Base-by-base conservation (phyloP, 805 yeast genomes). In the Nadsonia fulvescens region DNA sequence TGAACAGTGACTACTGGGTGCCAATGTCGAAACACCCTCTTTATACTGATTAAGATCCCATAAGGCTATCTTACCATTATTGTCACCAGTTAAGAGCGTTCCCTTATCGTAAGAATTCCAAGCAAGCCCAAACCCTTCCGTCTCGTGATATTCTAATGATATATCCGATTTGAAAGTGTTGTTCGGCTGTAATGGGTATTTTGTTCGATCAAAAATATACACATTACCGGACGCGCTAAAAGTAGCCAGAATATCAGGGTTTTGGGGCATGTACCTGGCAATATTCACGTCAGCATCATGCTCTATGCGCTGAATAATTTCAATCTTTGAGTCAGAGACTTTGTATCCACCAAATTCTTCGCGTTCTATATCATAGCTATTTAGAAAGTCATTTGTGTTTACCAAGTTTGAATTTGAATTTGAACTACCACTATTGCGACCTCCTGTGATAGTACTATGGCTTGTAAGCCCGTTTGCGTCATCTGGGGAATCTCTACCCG, bases 231-330 rank as follows among this genome's bases (percentile, higher is more conserved):
- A 45, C 21, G 73, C 66, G 22, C 76, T 67, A 6, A 70, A 66
- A 11, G 81, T 63, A 2, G 83, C 79, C 4, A 83, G 58, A 4
- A 83, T 42, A 40, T 82, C 89, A 2, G 89, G 89, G 40, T 83
- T 83, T 37, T 75, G 86, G 0, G 93, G 92, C 70, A 77, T 66
- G 39, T 64, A 66, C 18, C 73, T 57, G 0, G 76, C 70, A 33
- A 66, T 63, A 43, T 79, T 78, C 30, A 82, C 71, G 35, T 74
- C 89, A 2, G 78, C 82, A 1, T 53, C 46, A 37, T 70, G 81
- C 17, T 63, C 57, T n/a, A 77, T 69, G 23, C 62, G 60, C 47
- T 77, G 91, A 4, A 58, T 34, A 16, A 59, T 44, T 21, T 46
- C 45, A 11, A 63, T 44, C 27, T 58, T 50, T 9, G 29, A n/a